phyloP scores from a whole-genome alignment of 2,329 filamentous ascomycete species.

The Diplocarpon rosae region DNA sequence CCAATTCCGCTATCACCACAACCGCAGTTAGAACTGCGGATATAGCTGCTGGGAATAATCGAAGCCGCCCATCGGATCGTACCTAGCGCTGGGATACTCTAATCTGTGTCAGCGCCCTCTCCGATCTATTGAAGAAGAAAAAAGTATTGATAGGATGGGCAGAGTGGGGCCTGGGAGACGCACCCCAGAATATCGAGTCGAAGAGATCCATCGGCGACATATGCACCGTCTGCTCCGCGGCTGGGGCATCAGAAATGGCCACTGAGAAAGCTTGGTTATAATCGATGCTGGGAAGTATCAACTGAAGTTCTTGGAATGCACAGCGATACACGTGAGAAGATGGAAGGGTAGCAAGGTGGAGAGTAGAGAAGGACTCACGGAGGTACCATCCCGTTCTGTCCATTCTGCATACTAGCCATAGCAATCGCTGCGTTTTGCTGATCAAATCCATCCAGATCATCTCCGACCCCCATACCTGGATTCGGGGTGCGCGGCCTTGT shows the following conservation, averaged over 20 bases:
- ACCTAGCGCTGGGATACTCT: slow-evolving; percentile 14
- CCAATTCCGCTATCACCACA: no score
- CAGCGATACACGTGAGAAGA: no score
- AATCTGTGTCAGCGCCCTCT: neutral
- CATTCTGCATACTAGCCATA: slow-evolving; percentile 56
- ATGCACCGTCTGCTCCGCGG: slow-evolving; percentile 44
- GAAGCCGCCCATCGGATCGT: slow-evolving; percentile 14
- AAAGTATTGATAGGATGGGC: neutral
- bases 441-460: slow-evolving; percentile 19
- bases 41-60: slow-evolving; percentile 18
- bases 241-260: slow-evolving; percentile 32
- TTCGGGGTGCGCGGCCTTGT: slow-evolving; percentile 7
- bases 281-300: neutral
- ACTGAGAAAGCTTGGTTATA: neutral
- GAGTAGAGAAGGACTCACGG: slow-evolving; percentile 16
- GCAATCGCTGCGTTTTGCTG: slow-evolving; percentile 49
- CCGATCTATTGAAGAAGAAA: neutral
- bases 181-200: slow-evolving; percentile 58
- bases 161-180: slow-evolving; percentile 22
- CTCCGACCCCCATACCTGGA: slow-evolving; percentile 2
- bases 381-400: slow-evolving; percentile 42
- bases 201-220: slow-evolving; percentile 59
- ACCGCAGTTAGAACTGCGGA: slow-evolving; percentile 11
- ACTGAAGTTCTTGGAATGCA: neutral
- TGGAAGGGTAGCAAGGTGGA: neutral